Conservation (phyloP, 179 eudicot genomes). For the Camellia oleifera region DNA sequence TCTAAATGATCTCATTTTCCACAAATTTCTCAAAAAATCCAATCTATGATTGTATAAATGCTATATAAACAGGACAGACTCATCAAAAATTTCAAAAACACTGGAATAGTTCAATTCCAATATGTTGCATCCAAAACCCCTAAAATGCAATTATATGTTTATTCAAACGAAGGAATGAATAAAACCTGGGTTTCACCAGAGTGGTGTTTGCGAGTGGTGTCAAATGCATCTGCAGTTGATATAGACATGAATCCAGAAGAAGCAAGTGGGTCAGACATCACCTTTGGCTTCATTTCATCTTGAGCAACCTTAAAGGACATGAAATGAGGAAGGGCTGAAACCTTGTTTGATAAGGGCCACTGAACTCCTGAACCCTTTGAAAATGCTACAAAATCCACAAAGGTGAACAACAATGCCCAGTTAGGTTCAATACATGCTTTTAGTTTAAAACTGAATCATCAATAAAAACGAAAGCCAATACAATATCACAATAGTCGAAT, state of each 20-base stretch:
- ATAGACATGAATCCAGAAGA: conserved; percentile 20
- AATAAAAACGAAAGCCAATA: not conserved
- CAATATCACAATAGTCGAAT: not conserved
- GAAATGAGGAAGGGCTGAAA: conserved; percentile 29
- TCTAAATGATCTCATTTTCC: not conserved
- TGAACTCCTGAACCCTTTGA: conserved; percentile 26
- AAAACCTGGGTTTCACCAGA: conserved; percentile 33
- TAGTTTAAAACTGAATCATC: not conserved
- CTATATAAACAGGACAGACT: not conserved
- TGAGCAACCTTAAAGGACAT: conserved; percentile 27
- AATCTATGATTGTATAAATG: not conserved
- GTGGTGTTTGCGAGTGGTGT: conserved; percentile 17
- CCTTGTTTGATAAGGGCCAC: conserved; percentile 30
- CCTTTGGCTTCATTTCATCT: conserved; percentile 25
- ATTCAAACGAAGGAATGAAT: not conserved
- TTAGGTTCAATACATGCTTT: not conserved
- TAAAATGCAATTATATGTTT: not conserved
- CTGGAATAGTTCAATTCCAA: not conserved
- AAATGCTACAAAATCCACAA: conserved; percentile 9
- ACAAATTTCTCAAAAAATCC: not conserved
- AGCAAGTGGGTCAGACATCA: conserved; percentile 12
- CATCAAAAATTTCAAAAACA: not conserved
- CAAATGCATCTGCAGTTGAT: conserved; percentile 24
- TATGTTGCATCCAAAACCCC: not conserved
- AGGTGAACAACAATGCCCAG: not conserved